phyloP scores from a whole-genome alignment of 176 grass and related monocot species.

The Microstegium vimineum region DNA sequence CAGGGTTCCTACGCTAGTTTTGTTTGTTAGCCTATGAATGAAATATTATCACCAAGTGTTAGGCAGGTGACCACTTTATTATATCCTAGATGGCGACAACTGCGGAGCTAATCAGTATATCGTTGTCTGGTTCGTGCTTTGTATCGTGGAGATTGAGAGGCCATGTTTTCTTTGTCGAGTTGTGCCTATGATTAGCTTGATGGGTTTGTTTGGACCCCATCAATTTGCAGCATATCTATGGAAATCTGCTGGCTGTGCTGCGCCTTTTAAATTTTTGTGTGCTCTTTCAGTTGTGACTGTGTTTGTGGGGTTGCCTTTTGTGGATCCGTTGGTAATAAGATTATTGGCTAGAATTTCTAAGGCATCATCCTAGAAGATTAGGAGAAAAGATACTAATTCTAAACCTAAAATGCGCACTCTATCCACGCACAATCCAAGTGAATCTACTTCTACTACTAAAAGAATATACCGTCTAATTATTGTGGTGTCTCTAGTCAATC shows the following conservation, averaged over 20 bases:
- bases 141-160: conserved; percentile 22
- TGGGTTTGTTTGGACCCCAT: conserved; percentile 22
- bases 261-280: background rate
- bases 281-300: conserved; percentile 10
- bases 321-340: background rate
- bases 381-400: background rate
- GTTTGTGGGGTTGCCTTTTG: conserved; percentile 2
- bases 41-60: conserved; percentile 45
- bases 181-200: conserved; percentile 19
- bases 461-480: conserved; percentile 4
- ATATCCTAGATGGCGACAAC: conserved; percentile 37
- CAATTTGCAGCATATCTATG: conserved; percentile 39
- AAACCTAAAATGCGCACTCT: background rate
- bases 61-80: conserved; percentile 27
- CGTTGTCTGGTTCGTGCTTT: conserved; percentile 33
- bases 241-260: conserved; percentile 1
- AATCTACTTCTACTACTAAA: background rate
- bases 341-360: background rate
- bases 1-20: conserved; percentile 30
- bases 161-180: conserved; percentile 48
- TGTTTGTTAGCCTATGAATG: conserved; percentile 29
- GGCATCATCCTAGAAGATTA: background rate
- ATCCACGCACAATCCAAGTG: background rate
- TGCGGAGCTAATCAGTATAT: conserved; percentile 45
- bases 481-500: background rate